These are phyloP conservation scores for Medicago lupulina DNA, from an alignment of 306 rosid species.

Conservation along the genomic window DNA sequence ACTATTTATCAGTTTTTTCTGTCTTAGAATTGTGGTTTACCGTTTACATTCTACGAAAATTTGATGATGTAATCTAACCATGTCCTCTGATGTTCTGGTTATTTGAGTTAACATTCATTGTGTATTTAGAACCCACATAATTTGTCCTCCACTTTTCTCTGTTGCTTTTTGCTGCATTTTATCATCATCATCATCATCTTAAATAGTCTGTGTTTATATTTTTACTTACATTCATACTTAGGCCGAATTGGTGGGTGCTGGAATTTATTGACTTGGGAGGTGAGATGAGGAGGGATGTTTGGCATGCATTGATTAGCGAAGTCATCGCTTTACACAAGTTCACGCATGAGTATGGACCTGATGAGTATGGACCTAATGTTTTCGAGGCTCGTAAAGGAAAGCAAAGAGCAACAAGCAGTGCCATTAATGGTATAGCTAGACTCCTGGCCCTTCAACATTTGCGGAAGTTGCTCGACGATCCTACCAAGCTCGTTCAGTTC, in stretches of 20 bases:
- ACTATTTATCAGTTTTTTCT: conserved; percentile 30
- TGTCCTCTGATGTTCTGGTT: conserved; percentile 19
- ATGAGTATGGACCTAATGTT: conserved; percentile 62
- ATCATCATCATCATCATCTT: conserved; percentile 18
- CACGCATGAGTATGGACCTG: conserved; percentile 77
- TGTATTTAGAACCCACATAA: conserved; percentile 13
- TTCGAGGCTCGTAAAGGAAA: conserved; percentile 84
- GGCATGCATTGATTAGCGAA: conserved; percentile 90
- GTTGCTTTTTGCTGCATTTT: conserved; percentile 34
- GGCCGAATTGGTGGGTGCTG: conserved; percentile 75
- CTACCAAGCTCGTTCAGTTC: conserved; percentile 84
- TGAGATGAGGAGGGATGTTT: conserved; percentile 95
- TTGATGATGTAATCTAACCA: conserved; percentile 29
- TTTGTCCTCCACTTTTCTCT: neutral
- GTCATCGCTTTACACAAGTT: conserved; percentile 80
- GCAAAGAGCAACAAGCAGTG: conserved; percentile 69
- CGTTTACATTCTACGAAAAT: conserved; percentile 23
- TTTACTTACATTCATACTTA: conserved; percentile 46
- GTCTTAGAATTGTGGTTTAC: conserved; percentile 30
- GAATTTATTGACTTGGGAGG: conserved; percentile 98
- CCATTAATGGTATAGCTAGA: conserved; percentile 77
- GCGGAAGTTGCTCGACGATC: conserved; percentile 86
- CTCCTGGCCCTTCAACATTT: conserved; percentile 85
- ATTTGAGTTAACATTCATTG: neutral
- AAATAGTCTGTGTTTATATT: conserved; percentile 21